These are phyloP conservation scores for Brassica rapa DNA, from an alignment of 345 rosid genomes.

Conservation along the genomic window DNA sequence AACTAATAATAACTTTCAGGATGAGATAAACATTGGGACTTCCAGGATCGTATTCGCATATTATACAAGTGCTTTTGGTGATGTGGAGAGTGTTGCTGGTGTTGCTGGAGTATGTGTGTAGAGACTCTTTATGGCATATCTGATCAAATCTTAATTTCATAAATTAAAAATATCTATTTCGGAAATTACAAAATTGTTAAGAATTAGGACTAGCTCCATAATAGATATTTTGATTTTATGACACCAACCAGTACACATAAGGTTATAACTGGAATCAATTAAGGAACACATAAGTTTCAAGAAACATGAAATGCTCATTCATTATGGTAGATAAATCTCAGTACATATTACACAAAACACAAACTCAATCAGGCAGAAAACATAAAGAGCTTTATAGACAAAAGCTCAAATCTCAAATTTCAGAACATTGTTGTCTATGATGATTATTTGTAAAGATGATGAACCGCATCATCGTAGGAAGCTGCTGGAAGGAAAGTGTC, in stretches of 20 bases:
- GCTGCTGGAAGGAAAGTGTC: constrained; percentile 73
- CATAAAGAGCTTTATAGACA: constrained; percentile 45
- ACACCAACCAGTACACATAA: background rate
- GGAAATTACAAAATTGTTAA: background rate
- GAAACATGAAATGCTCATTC: background rate
- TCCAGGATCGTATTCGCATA: background rate
- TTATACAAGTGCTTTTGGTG: background rate
- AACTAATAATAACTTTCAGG: background rate
- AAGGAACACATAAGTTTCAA: background rate
- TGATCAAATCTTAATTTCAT: background rate
- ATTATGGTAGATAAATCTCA: background rate
- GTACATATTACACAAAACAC: constrained; percentile 14
- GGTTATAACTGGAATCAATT: background rate
- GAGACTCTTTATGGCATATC: background rate
- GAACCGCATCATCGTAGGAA: constrained; percentile 60
- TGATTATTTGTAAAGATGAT: constrained; percentile 6
- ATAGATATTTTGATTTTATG: background rate
- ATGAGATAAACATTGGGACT: background rate
- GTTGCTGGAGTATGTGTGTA: background rate
- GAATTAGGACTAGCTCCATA: background rate
- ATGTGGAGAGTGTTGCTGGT: background rate
- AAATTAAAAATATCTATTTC: background rate
- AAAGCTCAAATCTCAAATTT: constrained; percentile 44
- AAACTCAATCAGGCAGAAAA: background rate
- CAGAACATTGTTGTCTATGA: background rate